Conservation (phyloP, 140 eudicot species). For the Oenanthe javanica region DNA sequence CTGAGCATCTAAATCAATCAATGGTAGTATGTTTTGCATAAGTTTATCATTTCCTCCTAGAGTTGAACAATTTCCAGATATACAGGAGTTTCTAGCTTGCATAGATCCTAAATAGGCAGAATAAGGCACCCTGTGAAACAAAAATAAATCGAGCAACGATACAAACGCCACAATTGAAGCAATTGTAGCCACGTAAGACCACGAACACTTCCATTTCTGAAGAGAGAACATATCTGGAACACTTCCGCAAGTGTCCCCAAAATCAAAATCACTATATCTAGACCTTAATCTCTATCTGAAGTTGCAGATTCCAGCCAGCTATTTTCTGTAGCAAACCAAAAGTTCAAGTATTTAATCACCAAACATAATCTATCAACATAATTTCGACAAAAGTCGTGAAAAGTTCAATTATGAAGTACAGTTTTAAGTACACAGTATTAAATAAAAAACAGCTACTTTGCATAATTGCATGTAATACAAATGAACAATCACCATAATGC, state of each 20-base stretch:
- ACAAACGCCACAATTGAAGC: conserved; percentile 49
- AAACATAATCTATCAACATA: background rate
- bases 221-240: conserved; percentile 49
- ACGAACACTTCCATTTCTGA: conserved; percentile 70
- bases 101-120: conserved; percentile 46
- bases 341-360: conserved; percentile 1
- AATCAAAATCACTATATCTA: conserved; percentile 13
- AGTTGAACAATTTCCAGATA: conserved; percentile 28
- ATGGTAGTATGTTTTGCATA: conserved; percentile 18
- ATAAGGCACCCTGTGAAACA: conserved; percentile 52
- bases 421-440: too few species aligned
- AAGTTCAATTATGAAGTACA: background rate
- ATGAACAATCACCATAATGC: background rate
- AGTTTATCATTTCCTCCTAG: conserved; percentile 16
- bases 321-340: conserved; percentile 15
- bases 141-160: conserved; percentile 51
- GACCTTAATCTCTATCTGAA: background rate
- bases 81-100: conserved; percentile 46
- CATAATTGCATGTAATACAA: background rate
- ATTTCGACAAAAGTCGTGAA: background rate
- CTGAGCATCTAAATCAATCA: conserved; percentile 30
- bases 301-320: background rate
- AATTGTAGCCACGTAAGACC: conserved; percentile 53
- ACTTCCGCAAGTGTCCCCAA: conserved; percentile 1
- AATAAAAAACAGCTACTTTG: background rate